Conservation (phyloP, 495 filamentous ascomycete genomes). For the Collariella sp. region DNA sequence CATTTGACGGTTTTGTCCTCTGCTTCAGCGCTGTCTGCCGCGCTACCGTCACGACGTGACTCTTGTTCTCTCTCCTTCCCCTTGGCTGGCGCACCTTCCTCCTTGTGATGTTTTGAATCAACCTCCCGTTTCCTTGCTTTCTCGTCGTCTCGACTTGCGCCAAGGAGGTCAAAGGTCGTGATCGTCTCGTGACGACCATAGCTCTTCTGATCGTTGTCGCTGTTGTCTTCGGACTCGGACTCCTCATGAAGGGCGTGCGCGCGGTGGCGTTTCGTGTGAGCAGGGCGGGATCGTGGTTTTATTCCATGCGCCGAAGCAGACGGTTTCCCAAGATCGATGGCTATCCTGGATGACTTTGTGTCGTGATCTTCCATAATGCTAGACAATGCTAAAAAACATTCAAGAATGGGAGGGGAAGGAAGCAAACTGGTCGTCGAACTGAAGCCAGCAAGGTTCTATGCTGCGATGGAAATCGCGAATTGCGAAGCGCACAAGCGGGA, state of each 20-base stretch:
- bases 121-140: neutral
- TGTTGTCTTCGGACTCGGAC: slow-evolving; percentile 29
- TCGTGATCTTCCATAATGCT: slow-evolving; percentile 15
- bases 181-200: slow-evolving; percentile 27
- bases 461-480: too few species aligned
- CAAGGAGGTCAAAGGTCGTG: slow-evolving; percentile 21
- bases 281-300: slow-evolving; percentile 27
- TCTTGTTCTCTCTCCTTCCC: neutral
- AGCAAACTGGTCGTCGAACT: too few species aligned
- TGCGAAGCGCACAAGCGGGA: too few species aligned
- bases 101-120: neutral
- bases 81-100: neutral
- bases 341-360: slow-evolving; percentile 24
- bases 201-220: slow-evolving; percentile 12
- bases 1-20: slow-evolving; percentile 34
- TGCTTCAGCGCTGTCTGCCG: slow-evolving; percentile 26
- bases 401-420: too few species aligned
- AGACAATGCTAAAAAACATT: neutral
- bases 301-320: slow-evolving; percentile 12
- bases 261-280: slow-evolving; percentile 33
- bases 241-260: slow-evolving; percentile 25
- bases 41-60: neutral
- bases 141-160: neutral
- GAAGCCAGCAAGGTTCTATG: too few species aligned
- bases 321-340: slow-evolving; percentile 29